phyloP scores from a whole-genome alignment of 306 rosid genomes.

The Trifolium pratense region DNA sequence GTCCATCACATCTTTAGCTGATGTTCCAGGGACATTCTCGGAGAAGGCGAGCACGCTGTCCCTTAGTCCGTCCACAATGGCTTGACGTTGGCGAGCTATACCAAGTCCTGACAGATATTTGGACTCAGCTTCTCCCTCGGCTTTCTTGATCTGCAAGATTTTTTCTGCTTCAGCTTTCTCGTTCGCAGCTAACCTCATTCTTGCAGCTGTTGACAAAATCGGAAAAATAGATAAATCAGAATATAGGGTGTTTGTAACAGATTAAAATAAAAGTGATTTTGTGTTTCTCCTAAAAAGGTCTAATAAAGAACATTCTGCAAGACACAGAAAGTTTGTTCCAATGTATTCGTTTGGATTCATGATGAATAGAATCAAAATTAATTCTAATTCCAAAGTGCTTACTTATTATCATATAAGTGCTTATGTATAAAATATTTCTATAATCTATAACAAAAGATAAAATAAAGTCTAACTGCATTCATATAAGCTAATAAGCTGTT shows the following conservation, averaged over 20 bases:
- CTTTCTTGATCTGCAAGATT: slow-evolving; percentile 70
- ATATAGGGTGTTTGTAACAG: no score
- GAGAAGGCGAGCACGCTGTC: slow-evolving; percentile 76
- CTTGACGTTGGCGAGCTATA: slow-evolving; percentile 78
- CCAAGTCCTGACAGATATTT: slow-evolving; percentile 78
- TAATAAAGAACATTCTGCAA: background rate
- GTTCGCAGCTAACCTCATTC: slow-evolving; percentile 67
- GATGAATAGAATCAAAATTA: background rate
- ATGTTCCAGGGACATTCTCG: slow-evolving; percentile 67
- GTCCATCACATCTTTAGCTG: slow-evolving; percentile 75
- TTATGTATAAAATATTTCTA: background rate
- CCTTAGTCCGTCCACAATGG: slow-evolving; percentile 76
- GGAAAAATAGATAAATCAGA: no score
- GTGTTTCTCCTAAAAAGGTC: no score
- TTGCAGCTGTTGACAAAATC: slow-evolving; percentile 65
- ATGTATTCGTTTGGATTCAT: background rate
- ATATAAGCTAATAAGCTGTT: background rate
- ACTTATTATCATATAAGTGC: background rate
- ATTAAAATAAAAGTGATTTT: no score
- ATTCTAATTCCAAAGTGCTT: background rate
- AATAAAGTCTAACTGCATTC: background rate
- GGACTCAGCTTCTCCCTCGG: slow-evolving; percentile 81
- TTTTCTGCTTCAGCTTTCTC: slow-evolving; percentile 84
- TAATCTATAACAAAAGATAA: no score
- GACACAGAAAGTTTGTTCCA: background rate